A percentile compares a stretch with the other conserved stretches of the same genome.
Evolutionary conservation across 495 filamentous ascomycete species (phyloP).

Genomic region (Penicillium canariense): DNA sequence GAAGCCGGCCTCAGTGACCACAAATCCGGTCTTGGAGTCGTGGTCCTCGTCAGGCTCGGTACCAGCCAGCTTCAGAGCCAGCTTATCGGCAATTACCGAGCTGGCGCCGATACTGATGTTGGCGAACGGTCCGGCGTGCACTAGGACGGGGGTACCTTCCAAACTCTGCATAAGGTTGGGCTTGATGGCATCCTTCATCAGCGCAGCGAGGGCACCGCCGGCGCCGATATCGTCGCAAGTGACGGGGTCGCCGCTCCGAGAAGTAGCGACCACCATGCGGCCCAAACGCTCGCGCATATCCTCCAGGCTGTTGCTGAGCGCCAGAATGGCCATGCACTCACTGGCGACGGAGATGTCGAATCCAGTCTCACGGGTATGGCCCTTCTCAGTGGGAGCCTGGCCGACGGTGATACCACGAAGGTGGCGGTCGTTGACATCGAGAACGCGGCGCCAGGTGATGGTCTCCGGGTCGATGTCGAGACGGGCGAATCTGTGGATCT

Average conservation of each 20-base stretch:
- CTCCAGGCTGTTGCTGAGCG: slow-evolving; percentile 78
- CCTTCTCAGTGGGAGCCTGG: slow-evolving; percentile 85
- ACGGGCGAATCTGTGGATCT: slow-evolving; percentile 81
- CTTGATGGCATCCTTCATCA: slow-evolving; percentile 98
- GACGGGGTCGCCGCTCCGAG: slow-evolving; percentile 79
- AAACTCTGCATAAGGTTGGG: slow-evolving; percentile 98
- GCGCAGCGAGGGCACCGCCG: slow-evolving; percentile 85
- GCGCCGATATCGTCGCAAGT: slow-evolving; percentile 95
- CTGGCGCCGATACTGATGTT: slow-evolving; percentile 97
- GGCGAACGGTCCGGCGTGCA: slow-evolving; percentile 95
- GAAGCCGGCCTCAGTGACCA: slow-evolving; percentile 97
- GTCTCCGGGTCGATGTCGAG: slow-evolving; percentile 95
- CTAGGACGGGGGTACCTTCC: slow-evolving; percentile 94
- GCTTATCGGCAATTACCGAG: slow-evolving; percentile 89
- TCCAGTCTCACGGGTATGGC: slow-evolving; percentile 75
- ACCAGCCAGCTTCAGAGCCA: slow-evolving; percentile 92
- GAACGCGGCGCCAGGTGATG: slow-evolving; percentile 93
- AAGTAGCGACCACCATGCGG: slow-evolving; percentile 94
- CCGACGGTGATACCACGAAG: slow-evolving; percentile 85
- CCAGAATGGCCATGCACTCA: slow-evolving; percentile 98
- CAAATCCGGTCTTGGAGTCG: slow-evolving; percentile 80
- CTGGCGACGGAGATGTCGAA: slow-evolving; percentile 98
- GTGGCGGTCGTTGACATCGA: slow-evolving; percentile 97
- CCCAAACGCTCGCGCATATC: slow-evolving; percentile 95
- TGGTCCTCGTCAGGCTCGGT: slow-evolving; percentile 94